Percentiles rank a stretch among this genome's conserved stretches.
Conservation (phyloP, 116 monocot genomes). For the Zostera marina region DNA sequence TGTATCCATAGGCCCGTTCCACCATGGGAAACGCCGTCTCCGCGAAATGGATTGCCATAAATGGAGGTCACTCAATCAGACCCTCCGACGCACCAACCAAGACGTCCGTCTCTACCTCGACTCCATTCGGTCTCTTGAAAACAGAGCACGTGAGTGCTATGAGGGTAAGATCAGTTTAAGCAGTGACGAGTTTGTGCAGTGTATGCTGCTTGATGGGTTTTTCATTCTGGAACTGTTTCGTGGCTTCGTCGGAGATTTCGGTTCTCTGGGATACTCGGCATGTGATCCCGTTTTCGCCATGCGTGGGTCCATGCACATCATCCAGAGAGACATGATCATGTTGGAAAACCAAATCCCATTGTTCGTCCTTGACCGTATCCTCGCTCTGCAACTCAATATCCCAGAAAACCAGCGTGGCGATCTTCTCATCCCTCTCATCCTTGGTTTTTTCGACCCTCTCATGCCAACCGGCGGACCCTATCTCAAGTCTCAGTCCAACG, state of each 20-base stretch:
- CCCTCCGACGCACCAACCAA: slow-evolving; percentile 34
- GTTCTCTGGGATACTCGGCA: slow-evolving; percentile 35
- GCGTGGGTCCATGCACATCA: slow-evolving; percentile 50
- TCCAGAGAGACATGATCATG: slow-evolving; percentile 76
- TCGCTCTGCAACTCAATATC: slow-evolving; percentile 30
- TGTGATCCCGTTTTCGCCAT: slow-evolving; percentile 66
- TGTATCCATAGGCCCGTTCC: slow-evolving; percentile 75
- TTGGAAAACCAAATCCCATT: slow-evolving; percentile 83
- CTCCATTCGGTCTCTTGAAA: slow-evolving; percentile 26
- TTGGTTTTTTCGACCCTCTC: slow-evolving; percentile 65
- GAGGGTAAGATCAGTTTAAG: slow-evolving; percentile 12
- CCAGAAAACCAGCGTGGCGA: slow-evolving; percentile 20
- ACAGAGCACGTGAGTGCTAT: slow-evolving; percentile 42
- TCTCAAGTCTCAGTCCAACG: not conserved
- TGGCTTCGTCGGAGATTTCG: slow-evolving; percentile 40
- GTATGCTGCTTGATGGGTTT: slow-evolving; percentile 45
- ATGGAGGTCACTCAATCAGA: slow-evolving; percentile 57
- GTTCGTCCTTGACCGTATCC: slow-evolving; percentile 56
- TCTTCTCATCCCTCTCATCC: slow-evolving; percentile 24
- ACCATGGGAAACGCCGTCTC: slow-evolving; percentile 45
- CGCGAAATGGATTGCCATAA: slow-evolving; percentile 71
- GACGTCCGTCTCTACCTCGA: slow-evolving; percentile 28
- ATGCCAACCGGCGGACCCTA: slow-evolving; percentile 54
- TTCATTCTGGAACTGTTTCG: slow-evolving; percentile 58
- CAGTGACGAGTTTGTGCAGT: slow-evolving; percentile 31